phyloP scores from a whole-genome alignment of 768 basidiomycete species.

The Tubosaeta sp. region DNA sequence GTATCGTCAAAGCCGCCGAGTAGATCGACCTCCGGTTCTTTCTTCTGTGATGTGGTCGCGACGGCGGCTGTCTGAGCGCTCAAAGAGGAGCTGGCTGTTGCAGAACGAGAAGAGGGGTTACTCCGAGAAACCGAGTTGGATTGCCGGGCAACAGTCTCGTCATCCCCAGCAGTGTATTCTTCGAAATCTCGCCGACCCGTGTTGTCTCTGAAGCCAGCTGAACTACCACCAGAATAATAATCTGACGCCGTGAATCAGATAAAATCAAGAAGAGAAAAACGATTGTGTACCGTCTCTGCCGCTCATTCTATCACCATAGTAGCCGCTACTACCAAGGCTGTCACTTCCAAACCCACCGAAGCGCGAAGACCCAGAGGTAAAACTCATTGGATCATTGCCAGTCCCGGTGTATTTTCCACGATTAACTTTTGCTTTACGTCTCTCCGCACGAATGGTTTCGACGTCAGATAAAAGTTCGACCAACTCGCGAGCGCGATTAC shows the following conservation, averaged over 20 bases:
- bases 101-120: constrained; percentile 24
- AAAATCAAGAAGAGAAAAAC: neutral
- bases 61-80: constrained; percentile 29
- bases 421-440: constrained; percentile 89
- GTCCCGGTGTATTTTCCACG: constrained; percentile 85
- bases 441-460: constrained; percentile 82
- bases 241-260: constrained; percentile 25
- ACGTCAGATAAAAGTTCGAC: constrained; percentile 90
- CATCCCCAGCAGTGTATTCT: constrained; percentile 96
- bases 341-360: constrained; percentile 74
- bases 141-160: constrained; percentile 52
- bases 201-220: constrained; percentile 60
- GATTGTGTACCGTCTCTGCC: constrained; percentile 36
- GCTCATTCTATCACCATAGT: constrained; percentile 43
- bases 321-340: constrained; percentile 33
- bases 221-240: constrained; percentile 39
- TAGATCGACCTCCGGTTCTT: constrained; percentile 61
- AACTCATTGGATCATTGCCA: constrained; percentile 77
- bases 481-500: constrained; percentile 89
- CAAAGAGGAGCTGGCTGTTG: constrained; percentile 39
- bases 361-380: constrained; percentile 50
- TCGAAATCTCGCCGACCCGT: constrained; percentile 64
- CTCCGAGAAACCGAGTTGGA: constrained; percentile 37
- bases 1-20: constrained; percentile 74
- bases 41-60: constrained; percentile 34